Conservation (phyloP, 257 asterid species). For the Scutellaria barbata region DNA sequence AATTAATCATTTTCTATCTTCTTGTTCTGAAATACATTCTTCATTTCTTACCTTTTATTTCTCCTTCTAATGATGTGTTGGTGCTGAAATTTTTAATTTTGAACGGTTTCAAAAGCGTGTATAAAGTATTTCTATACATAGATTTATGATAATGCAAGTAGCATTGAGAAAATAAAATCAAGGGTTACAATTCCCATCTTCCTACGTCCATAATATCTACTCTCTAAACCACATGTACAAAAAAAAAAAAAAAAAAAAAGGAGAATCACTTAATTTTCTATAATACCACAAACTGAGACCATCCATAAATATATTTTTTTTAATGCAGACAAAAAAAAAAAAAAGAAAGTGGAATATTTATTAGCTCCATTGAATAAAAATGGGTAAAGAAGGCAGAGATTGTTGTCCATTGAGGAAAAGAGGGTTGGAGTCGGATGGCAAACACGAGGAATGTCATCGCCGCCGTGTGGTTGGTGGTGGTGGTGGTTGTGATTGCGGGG, state of each 20-base stretch:
- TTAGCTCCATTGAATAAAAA: neutral
- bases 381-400: neutral
- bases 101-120: neutral
- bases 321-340: neutral
- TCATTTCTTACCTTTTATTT: neutral
- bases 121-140: too few relatives aligned
- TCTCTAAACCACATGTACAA: neutral
- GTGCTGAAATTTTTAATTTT: too few relatives aligned
- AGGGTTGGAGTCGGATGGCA: constrained; percentile 5
- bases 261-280: constrained; percentile 13
- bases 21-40: too few relatives aligned
- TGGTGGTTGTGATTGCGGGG: constrained; percentile 4
- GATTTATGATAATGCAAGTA: neutral
- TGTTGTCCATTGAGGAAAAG: neutral
- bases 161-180: too few relatives aligned
- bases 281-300: constrained; percentile 9
- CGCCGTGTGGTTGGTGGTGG: constrained; percentile 3
- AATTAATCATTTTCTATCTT: constrained; percentile 39
- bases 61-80: too few relatives aligned
- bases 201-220: neutral
- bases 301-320: neutral
- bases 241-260: too few relatives aligned
- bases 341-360: neutral
- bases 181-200: neutral
- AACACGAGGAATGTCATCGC: neutral